Base-by-base conservation (phyloP, 306 rosid genomes). In the Trifolium pratense region DNA sequence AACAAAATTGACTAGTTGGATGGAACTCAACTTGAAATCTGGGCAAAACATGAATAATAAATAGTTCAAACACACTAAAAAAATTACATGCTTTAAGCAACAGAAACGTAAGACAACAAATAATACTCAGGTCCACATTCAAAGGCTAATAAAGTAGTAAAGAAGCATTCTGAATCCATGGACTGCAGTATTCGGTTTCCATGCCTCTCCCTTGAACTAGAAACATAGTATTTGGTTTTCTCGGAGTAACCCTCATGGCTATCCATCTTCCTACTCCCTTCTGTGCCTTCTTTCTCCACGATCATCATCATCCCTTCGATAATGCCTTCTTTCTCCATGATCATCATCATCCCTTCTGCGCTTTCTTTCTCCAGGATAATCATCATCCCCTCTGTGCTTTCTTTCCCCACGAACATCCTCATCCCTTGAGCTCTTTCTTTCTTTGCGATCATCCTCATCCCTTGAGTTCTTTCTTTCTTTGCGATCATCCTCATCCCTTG, bases 231-330 rank as follows among this genome's bases (percentile, higher is more conserved):
- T 59, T 29, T 29, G 20, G 40, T 45, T 71, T 71, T 31, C 68
- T 65, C 37, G 69, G 74, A 56, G 40, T 52, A 43, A 64, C 67
- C 71, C 61, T 53, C 64, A 6, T 26, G 70, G 42, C 45, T 21
- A 23, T 72, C 85, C 64, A 72, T 79, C 84, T 51, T 67, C 84
- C 73, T 87, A 66, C 39, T 66, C 75, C 61, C 74, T 61, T 39
- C 5, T 7, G 29, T 69, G n/a, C n/a, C n/a, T n/a, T n/a, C n/a
- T n/a, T n/a, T n/a, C n/a, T n/a, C n/a, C n/a, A n/a, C n/a, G n/a
- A n/a, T n/a, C n/a, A n/a, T n/a, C n/a, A n/a, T n/a, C n/a, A n/a
- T n/a, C n/a, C n/a, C n/a, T n/a, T n/a, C n/a, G n/a, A n/a, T n/a
- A n/a, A n/a, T n/a, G 80, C 70, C 70, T 81, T 66, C 82, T 58